Evolutionary conservation across 495 filamentous ascomycete genomes (phyloP).

Genomic region (Talaromyces wortmannii): DNA sequence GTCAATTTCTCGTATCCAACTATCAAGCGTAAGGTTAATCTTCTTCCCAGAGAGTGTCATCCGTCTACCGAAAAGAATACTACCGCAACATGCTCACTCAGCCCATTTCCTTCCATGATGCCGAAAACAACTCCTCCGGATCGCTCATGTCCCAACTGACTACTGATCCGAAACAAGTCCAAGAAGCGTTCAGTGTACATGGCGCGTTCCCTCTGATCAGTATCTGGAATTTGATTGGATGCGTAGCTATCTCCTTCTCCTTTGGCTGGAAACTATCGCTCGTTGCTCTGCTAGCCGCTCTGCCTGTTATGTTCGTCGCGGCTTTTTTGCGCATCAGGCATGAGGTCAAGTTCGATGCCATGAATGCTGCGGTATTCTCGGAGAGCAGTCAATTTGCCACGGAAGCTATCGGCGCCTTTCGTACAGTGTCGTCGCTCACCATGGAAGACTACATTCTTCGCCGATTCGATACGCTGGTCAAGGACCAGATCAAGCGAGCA

Average conservation of each 20-base stretch:
- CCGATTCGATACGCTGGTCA: slow-evolving; percentile 41
- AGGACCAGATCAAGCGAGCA: slow-evolving; percentile 41
- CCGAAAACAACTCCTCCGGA: slow-evolving; percentile 39
- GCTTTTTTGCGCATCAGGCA: slow-evolving; percentile 49
- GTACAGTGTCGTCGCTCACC: slow-evolving; percentile 48
- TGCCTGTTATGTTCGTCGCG: slow-evolving; percentile 48
- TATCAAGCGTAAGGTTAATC: slow-evolving; percentile 5
- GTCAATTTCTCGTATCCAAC: neutral
- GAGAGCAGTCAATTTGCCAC: slow-evolving; percentile 47
- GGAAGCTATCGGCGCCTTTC: slow-evolving; percentile 51
- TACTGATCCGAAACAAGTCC: slow-evolving; percentile 53
- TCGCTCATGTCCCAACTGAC: slow-evolving; percentile 44
- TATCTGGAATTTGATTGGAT: slow-evolving; percentile 46
- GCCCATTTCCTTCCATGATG: slow-evolving; percentile 51
- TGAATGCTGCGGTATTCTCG: slow-evolving; percentile 50
- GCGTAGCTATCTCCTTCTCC: slow-evolving; percentile 47
- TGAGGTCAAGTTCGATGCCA: slow-evolving; percentile 43
- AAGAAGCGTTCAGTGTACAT: slow-evolving; percentile 51
- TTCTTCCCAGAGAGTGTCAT: slow-evolving; percentile 32
- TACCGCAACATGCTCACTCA: slow-evolving; percentile 51
- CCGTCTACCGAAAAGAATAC: slow-evolving; percentile 51
- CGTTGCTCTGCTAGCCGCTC: slow-evolving; percentile 45
- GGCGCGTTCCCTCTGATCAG: slow-evolving; percentile 24
- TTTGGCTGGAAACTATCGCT: slow-evolving; percentile 59
- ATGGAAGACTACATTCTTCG: slow-evolving; percentile 43